Percentiles rank a stretch among this genome's conserved stretches.
phyloP scores from a whole-genome alignment of 2,329 filamentous ascomycete species.

The Podosphaera xanthii region DNA sequence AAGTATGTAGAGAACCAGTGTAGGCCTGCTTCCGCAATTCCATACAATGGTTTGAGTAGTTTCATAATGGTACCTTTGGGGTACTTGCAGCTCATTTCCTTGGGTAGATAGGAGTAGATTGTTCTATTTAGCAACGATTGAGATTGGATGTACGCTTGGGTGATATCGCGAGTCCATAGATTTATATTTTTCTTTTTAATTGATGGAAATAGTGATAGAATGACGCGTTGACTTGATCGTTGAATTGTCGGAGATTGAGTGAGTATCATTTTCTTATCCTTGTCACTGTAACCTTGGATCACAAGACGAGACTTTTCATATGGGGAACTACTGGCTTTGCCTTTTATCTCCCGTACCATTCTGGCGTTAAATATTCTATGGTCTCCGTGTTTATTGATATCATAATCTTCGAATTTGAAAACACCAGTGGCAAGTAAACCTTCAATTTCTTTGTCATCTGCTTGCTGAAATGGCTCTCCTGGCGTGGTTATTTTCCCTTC shows the following conservation, averaged over 20 bases:
- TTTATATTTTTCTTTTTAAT: not conserved
- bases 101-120: not conserved
- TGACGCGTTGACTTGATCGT: not conserved
- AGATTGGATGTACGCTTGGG: not conserved
- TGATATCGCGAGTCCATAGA: not conserved
- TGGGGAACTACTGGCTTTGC: not conserved
- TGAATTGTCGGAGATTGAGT: conserved; percentile 1
- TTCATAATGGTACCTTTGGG: not conserved
- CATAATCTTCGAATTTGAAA: not conserved
- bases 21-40: not conserved
- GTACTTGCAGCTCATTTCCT: not conserved
- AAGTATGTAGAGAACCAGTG: not conserved
- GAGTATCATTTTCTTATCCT: not conserved
- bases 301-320: not conserved
- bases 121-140: not conserved
- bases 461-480: not conserved
- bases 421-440: not conserved
- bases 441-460: not conserved
- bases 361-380: not conserved
- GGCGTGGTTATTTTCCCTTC: not conserved
- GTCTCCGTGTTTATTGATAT: not conserved
- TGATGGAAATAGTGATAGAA: not conserved
- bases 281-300: not conserved
- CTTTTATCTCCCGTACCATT: not conserved
- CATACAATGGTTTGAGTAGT: not conserved